A percentile compares a stretch with the other conserved stretches of the same genome.
phyloP scores from a whole-genome alignment of 2,329 filamentous ascomycete genomes.

The Hymenotorrendiella dingleyae region DNA sequence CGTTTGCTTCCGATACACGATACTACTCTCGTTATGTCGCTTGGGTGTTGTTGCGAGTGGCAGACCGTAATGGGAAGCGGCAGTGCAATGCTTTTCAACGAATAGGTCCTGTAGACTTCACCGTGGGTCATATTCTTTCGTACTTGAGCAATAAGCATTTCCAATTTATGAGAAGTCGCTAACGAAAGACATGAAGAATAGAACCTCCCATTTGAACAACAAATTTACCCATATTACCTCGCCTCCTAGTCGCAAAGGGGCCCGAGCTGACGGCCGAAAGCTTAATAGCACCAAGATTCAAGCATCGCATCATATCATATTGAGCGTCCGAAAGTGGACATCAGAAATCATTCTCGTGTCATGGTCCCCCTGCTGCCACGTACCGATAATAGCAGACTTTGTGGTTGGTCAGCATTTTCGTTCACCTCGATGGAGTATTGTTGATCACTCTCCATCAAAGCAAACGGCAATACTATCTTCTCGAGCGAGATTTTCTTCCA shows the following conservation, averaged over 20 bases:
- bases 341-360: not conserved
- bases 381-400: too few species aligned
- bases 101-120: too few species aligned
- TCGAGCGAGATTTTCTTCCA: slow-evolving; percentile 47
- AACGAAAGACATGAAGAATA: not conserved
- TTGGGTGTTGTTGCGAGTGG: too few species aligned
- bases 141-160: not conserved
- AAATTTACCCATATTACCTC: not conserved
- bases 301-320: not conserved
- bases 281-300: not conserved
- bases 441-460: too few species aligned
- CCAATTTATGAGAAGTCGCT: not conserved
- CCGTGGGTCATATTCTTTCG: not conserved
- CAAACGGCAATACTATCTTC: too few species aligned
- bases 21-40: too few species aligned
- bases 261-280: not conserved
- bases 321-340: not conserved
- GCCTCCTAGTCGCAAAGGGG: not conserved
- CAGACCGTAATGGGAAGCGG: too few species aligned
- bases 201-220: not conserved
- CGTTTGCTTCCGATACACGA: too few species aligned
- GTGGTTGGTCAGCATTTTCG: too few species aligned
- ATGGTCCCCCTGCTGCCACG: not conserved
- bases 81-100: too few species aligned
- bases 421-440: too few species aligned